Evolutionary conservation across 2,329 filamentous ascomycete genomes (phyloP), one percentile per base, ranked within the genome.

Genomic region (Triangularia verruculosa): DNA sequence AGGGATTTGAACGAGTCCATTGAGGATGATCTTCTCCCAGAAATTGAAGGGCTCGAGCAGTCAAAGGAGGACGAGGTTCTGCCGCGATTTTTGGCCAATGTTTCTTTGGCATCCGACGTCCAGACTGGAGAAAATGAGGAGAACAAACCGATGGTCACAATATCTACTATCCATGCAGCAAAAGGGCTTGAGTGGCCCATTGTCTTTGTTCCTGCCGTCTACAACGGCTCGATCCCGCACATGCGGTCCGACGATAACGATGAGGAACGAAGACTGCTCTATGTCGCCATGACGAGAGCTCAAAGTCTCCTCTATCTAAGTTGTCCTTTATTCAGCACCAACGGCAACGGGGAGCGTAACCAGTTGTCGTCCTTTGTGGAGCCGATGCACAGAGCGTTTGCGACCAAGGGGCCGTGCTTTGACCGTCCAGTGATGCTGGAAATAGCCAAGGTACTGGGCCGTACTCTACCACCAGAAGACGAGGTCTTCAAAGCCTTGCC

Each of bases 141-240:
- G 59, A 80, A 80, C 27, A 84, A 81, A 27, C 80, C 85, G 1
- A 82, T 91, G 69, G 86, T 98, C 20, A 97, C 93, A 0, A 92
- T 99, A 24, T 97, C 93, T 5, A 99, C 94, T 0, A 97, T 99
- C 11, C 94, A 99, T 74, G 93, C 93, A 0, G 92, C 94, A 2
- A 99, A 99, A 76, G 94, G 94, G 2, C 82, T 99, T 0, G 94
- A 99, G 75, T 99, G 95, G 95, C 94, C 94, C 0, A 83, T 97
- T 1, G 92, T 98, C 0, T 98, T 98, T 74, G 88, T 98, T 15
- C 93, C 95, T 5, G 91, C 91, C 1, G 89, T 92, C 25, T 97
- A 96, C 73, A 87, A 93, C 55, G 95, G 94, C 0, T 94, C 90
- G 1, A 96, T 98, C 64, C 94, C 94, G 4, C 94, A 98, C 74